These are phyloP conservation scores for Cercophora sp. DNA, from an alignment of 495 filamentous ascomycete species.

Conservation along the genomic window DNA sequence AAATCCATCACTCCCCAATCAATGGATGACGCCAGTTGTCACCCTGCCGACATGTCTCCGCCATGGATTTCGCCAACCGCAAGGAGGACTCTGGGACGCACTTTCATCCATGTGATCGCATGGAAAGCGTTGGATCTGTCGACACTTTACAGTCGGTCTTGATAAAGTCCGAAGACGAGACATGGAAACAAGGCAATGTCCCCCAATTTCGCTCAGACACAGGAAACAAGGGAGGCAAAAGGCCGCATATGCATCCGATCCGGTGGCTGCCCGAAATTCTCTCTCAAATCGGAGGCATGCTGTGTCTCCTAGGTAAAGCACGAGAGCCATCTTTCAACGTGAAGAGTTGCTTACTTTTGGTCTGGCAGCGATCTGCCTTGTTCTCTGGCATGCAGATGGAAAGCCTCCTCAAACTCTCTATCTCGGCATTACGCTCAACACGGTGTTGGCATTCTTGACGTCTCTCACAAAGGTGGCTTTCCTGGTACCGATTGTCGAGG, in stretches of 20 bases:
- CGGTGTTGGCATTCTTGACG: conserved; percentile 40
- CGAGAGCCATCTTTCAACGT: not conserved
- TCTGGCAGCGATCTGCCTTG: conserved; percentile 26
- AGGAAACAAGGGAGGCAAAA: not conserved
- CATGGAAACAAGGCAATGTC: too few species aligned
- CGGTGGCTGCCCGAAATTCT: conserved; percentile 15
- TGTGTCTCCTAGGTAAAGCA: conserved; percentile 10
- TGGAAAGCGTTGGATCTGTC: too few species aligned
- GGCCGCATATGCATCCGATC: not conserved
- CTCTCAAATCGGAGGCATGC: conserved; percentile 7
- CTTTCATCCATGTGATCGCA: too few species aligned
- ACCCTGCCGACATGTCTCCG: too few species aligned
- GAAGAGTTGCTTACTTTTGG: not conserved
- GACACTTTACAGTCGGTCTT: too few species aligned
- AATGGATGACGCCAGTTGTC: too few species aligned
- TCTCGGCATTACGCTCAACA: conserved; percentile 43
- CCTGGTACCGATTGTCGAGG: conserved; percentile 35
- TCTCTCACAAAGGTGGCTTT: conserved; percentile 38
- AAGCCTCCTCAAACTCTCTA: conserved; percentile 36
- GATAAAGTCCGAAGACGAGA: too few species aligned
- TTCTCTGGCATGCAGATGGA: conserved; percentile 35
- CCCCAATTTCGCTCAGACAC: too few species aligned
- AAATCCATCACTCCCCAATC: too few species aligned
- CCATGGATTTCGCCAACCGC: too few species aligned
- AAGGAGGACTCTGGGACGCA: too few species aligned